Percentiles rank a stretch among this genome's conserved stretches.
Conservation (phyloP, 257 asterid genomes). For the Nicotiana paniculata region DNA sequence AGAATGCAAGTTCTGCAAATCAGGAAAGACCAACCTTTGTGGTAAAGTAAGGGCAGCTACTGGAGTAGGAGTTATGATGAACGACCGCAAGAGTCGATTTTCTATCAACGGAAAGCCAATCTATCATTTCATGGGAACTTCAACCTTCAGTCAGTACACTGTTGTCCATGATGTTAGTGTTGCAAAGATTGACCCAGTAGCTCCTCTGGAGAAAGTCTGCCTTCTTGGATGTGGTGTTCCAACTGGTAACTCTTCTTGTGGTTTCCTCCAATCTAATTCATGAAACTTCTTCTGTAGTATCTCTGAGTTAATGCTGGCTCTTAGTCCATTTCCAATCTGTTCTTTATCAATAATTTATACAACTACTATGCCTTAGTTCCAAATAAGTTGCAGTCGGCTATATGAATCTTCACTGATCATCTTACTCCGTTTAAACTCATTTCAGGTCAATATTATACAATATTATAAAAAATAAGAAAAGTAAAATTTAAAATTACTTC, state of each 20-base stretch:
- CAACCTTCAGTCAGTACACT: conserved; percentile 93
- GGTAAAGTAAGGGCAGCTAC: conserved; percentile 95
- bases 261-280: background rate
- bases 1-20: conserved; percentile 94
- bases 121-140: conserved; percentile 99
- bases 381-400: too few relatives aligned
- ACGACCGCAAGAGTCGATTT: conserved; percentile 79
- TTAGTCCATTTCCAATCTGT: background rate
- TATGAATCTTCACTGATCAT: too few relatives aligned
- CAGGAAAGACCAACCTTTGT: conserved; percentile 93
- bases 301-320: background rate
- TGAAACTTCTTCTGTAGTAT: background rate
- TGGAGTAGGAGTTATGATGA: conserved; percentile 97
- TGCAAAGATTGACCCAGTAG: conserved; percentile 79
- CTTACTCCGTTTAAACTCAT: too few relatives aligned
- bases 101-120: conserved; percentile 77
- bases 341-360: background rate
- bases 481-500: too few relatives aligned
- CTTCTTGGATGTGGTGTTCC: conserved; percentile 97
- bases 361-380: too few relatives aligned
- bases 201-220: conserved; percentile 92
- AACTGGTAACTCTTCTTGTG: conserved; percentile 47
- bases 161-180: conserved; percentile 95
- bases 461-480: too few relatives aligned
- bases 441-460: too few relatives aligned